phyloP scores from a whole-genome alignment of 495 filamentous ascomycete species.

The Penicillium arizonense region DNA sequence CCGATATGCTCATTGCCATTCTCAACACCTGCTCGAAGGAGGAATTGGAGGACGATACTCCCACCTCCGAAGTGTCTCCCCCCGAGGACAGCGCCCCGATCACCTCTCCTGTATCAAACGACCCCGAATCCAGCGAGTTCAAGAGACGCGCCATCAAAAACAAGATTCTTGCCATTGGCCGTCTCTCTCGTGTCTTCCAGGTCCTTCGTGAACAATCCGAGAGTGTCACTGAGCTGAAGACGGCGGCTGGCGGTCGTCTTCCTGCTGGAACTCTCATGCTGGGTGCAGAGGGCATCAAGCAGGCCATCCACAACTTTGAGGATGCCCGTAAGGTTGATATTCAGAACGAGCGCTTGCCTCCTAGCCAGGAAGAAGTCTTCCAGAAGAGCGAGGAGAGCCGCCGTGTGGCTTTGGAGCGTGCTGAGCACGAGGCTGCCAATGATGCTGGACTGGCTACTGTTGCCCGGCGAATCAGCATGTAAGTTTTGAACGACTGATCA shows the following conservation, averaged over 20 bases:
- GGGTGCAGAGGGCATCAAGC: slow-evolving; percentile 96
- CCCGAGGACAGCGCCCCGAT: slow-evolving; percentile 47
- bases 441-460: slow-evolving; percentile 81
- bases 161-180: slow-evolving; percentile 97
- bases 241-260: slow-evolving; percentile 86
- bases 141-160: slow-evolving; percentile 97
- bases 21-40: slow-evolving; percentile 97
- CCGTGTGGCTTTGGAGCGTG: slow-evolving; percentile 78
- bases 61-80: slow-evolving; percentile 53
- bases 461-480: slow-evolving; percentile 94
- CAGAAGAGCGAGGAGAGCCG: slow-evolving; percentile 75
- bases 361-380: slow-evolving; percentile 86
- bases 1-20: slow-evolving; percentile 98
- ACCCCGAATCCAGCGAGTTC: slow-evolving; percentile 83
- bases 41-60: slow-evolving; percentile 83
- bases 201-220: slow-evolving; percentile 97
- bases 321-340: slow-evolving; percentile 97
- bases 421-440: slow-evolving; percentile 83
- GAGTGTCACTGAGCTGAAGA: slow-evolving; percentile 95
- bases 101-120: slow-evolving; percentile 67
- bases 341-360: slow-evolving; percentile 92
- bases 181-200: slow-evolving; percentile 96
- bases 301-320: slow-evolving; percentile 96
- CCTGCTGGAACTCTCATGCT: slow-evolving; percentile 97
- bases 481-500: slow-evolving; percentile 42